Evolutionary conservation across 1,139 yeast species (phyloP).

Genomic region (Nadsonia commutata): DNA sequence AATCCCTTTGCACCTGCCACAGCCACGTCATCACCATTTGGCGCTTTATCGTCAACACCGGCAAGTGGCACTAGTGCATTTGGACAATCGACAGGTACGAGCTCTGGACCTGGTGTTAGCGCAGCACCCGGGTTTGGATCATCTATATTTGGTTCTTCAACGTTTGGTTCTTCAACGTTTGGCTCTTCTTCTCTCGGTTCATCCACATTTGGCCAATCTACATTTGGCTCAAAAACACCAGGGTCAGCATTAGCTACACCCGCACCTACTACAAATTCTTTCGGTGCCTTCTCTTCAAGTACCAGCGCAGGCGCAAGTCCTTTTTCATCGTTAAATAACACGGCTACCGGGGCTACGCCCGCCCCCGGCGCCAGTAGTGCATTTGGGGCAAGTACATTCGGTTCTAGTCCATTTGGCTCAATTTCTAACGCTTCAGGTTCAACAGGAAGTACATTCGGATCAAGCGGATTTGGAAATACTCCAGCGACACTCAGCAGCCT

Average conservation of each 20-base stretch:
- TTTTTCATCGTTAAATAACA: background rate
- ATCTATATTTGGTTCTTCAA: background rate
- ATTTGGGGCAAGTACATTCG: background rate
- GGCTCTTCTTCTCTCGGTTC: background rate
- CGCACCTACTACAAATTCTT: background rate
- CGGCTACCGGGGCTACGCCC: background rate
- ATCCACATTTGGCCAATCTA: background rate
- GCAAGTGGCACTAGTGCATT: no score
- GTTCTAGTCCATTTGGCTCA: background rate
- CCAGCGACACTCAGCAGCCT: background rate
- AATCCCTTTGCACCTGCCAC: background rate
- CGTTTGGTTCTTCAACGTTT: background rate
- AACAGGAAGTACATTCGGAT: background rate
- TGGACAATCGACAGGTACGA: background rate
- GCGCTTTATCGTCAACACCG: background rate
- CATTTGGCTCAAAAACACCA: background rate
- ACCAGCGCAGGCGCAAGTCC: no score
- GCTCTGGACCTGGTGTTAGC: background rate
- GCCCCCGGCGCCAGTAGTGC: background rate
- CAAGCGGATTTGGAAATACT: background rate
- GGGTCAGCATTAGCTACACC: background rate
- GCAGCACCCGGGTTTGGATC: background rate
- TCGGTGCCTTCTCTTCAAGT: no score
- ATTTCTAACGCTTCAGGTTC: background rate
- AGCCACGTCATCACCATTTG: background rate